Conservation (phyloP, 2,329 filamentous ascomycete genomes). For the Pseudogymnoascus sp. region DNA sequence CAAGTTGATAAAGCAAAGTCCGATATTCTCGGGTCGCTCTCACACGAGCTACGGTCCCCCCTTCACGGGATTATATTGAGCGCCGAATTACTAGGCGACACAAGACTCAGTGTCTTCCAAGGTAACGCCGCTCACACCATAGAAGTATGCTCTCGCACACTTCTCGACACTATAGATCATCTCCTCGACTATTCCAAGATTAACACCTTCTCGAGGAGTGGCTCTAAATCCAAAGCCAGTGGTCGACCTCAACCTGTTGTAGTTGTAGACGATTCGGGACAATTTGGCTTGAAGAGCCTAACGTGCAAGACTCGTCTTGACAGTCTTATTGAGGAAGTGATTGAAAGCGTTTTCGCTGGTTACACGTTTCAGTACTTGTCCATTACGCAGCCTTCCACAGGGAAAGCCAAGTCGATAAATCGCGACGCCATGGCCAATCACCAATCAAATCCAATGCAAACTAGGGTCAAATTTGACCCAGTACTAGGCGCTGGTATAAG, state of each 20-base stretch:
- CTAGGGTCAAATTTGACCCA: slow-evolving; percentile 16
- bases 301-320: not conserved
- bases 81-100: slow-evolving; percentile 45
- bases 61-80: slow-evolving; percentile 45
- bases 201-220: slow-evolving; percentile 29
- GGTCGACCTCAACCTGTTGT: not conserved
- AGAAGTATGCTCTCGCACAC: slow-evolving; percentile 43
- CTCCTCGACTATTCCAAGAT: slow-evolving; percentile 49
- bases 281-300: not conserved
- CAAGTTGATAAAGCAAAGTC: slow-evolving; percentile 22
- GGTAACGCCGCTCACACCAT: slow-evolving; percentile 40
- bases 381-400: slow-evolving; percentile 18
- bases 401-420: not conserved
- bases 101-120: slow-evolving; percentile 38
- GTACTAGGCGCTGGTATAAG: slow-evolving; percentile 16
- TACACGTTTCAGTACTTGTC: slow-evolving; percentile 27
- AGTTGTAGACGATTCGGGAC: not conserved
- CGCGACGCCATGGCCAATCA: not conserved
- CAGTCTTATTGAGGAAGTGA: slow-evolving; percentile 30
- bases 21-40: slow-evolving; percentile 25
- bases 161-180: slow-evolving; percentile 47
- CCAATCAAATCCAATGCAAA: not conserved
- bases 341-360: slow-evolving; percentile 31
- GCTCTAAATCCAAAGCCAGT: not conserved
- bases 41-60: slow-evolving; percentile 25